These are phyloP conservation scores for Pythium rhizo-oryzae DNA, from an alignment of 352 stramenopile genomes.

Conservation along the genomic window DNA sequence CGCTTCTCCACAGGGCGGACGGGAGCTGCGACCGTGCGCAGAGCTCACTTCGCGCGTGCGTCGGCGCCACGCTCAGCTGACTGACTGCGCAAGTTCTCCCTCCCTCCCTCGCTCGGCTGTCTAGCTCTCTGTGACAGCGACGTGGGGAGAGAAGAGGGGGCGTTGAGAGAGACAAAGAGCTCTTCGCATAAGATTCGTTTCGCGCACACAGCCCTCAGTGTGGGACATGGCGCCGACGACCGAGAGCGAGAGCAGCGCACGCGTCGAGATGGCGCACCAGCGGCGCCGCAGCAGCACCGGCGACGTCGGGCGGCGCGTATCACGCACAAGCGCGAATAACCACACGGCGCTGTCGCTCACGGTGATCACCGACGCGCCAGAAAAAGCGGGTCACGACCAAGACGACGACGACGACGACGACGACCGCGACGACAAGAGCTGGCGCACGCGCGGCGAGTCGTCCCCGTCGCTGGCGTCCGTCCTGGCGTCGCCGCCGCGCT, in stretches of 20 bases:
- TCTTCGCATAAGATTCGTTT: neutral
- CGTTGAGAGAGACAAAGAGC: neutral
- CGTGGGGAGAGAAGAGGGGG: neutral
- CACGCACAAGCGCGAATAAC: neutral
- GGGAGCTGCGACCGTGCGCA: neutral
- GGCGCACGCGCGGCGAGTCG: conserved; percentile 17
- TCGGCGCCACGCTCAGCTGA: neutral
- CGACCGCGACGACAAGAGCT: conserved; percentile 32
- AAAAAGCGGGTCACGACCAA: neutral
- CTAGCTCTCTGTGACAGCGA: neutral
- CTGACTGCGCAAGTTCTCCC: neutral
- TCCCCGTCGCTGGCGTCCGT: conserved; percentile 7
- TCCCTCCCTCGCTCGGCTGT: too few relatives aligned
- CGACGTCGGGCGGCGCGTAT: neutral
- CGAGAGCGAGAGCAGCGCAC: neutral
- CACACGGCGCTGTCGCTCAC: neutral
- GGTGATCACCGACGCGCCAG: neutral
- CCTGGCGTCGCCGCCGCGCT: conserved; percentile 9
- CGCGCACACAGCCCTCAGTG: neutral
- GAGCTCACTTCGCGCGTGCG: neutral
- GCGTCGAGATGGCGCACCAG: neutral
- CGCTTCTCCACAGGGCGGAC: too few relatives aligned
- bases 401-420: conserved; percentile 15
- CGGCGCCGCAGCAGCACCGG: neutral
- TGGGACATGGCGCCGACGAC: neutral